Evolutionary conservation across 2,329 filamentous ascomycete species (phyloP), one percentile per base, ranked within the genome.

Genomic region (Knufia petricola): DNA sequence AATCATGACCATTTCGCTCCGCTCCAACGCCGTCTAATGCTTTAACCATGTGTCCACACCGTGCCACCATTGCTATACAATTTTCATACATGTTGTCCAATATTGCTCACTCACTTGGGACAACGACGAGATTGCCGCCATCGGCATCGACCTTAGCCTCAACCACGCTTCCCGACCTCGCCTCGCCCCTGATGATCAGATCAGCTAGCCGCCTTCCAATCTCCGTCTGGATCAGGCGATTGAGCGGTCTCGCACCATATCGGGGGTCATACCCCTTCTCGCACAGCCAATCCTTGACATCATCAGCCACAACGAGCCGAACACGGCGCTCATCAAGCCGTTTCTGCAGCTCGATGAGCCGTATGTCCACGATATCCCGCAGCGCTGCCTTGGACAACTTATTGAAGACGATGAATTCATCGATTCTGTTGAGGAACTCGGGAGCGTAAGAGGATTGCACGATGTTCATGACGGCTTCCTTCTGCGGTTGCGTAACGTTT

Each of bases 341-440:
- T 46, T 71, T 69, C 66, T 95, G 89, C 6, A 96, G 73, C 68
- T 96, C 92, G 52, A 75, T 78, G 41, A 96, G 74, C 26, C 92
- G 80, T 55, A 96, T 95, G 61, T 96, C 87, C 42, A 95, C 88
- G 55, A 96, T 96, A 61, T 94, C 89, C 24, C 87, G 77, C 49
- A 96, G 76, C 13, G 90, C 89, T 15, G 75, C 72, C 24, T 76
- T 76, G 1, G 87, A 86, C 1, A 96, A 77, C 7, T 90, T 79
- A 68, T 89, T 90, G 75, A 96, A 96, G 61, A 96, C 72, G 64
- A 96, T 95, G 70, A 96, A 95, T 52, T 94, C 90, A 66, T 96
- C 90, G 54, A 96, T 87, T 17, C 92, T 80, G 69, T 98, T 96
- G 55, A 96, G 77, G 73, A 96, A 98, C 64, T 96, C 92, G 2